phyloP scores from a whole-genome alignment of 805 yeast genomes.

The Starmera caribaea region DNA sequence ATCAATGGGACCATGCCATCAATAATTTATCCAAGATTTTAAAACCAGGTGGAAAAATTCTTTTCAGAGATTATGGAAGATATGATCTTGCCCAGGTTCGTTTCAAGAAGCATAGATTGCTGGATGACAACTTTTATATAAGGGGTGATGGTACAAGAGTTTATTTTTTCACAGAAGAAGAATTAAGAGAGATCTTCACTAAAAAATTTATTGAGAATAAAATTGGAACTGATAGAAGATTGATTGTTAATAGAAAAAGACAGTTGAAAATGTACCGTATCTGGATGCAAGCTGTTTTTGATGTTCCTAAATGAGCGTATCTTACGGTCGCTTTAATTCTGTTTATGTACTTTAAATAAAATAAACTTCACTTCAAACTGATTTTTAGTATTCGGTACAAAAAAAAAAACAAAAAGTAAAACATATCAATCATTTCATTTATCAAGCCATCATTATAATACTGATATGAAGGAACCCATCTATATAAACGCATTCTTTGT shows the following conservation, averaged over 20 bases:
- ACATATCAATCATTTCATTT: neutral
- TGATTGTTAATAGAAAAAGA: constrained; percentile 86
- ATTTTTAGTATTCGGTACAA: too few species aligned
- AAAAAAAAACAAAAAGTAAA: too few species aligned
- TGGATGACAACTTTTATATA: constrained; percentile 90
- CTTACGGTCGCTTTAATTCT: too few species aligned
- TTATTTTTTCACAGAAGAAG: constrained; percentile 93
- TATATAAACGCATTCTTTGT: constrained; percentile 33
- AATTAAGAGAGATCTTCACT: constrained; percentile 65
- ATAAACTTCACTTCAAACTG: too few species aligned
- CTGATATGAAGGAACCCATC: constrained; percentile 62
- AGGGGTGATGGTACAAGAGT: constrained; percentile 98
- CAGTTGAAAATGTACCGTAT: constrained; percentile 92
- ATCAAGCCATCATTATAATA: constrained; percentile 25
- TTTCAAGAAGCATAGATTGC: constrained; percentile 75
- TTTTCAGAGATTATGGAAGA: constrained; percentile 91
- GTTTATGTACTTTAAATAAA: neutral
- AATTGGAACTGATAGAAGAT: constrained; percentile 84
- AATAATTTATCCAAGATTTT: constrained; percentile 57
- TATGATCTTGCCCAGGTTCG: constrained; percentile 94
- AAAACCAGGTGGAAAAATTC: constrained; percentile 87
- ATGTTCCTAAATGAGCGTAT: constrained; percentile 22
- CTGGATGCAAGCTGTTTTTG: constrained; percentile 92
- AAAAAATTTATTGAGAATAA: constrained; percentile 53
- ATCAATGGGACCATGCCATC: constrained; percentile 82